Percentiles rank a stretch among this genome's conserved stretches.
These are phyloP conservation scores for Amphibolis antarctica DNA, from an alignment of 106 monocot genomes.

Conservation along the genomic window DNA sequence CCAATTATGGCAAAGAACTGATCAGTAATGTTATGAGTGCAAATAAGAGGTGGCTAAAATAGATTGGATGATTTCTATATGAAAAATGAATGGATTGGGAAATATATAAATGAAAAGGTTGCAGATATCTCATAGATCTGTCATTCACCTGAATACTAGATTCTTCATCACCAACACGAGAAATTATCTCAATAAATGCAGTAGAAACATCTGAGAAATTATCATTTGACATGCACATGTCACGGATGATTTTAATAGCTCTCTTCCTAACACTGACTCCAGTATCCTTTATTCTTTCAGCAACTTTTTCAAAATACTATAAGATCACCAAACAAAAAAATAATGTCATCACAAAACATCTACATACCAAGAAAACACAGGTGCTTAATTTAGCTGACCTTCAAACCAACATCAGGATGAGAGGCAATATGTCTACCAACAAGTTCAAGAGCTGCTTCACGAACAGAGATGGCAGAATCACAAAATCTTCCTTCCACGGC, in stretches of 20 bases:
- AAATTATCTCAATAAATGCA: constrained; percentile 93
- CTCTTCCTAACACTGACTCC: constrained; percentile 98
- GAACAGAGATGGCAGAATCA: constrained; percentile 94
- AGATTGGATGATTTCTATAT: background rate
- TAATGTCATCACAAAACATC: background rate
- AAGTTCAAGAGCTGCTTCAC: constrained; percentile 98
- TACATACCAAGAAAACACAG: background rate
- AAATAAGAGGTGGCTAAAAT: no score
- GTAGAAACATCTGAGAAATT: constrained; percentile 51
- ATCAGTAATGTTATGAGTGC: no score
- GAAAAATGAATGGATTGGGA: background rate
- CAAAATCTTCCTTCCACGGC: constrained; percentile 99
- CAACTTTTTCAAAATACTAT: constrained; percentile 95
- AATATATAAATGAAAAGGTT: background rate
- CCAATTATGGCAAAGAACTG: no score
- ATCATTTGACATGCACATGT: constrained; percentile 72
- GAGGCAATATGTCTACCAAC: constrained; percentile 98
- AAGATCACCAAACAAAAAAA: constrained; percentile 10
- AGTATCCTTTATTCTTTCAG: constrained; percentile 96
- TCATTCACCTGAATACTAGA: constrained; percentile 70
- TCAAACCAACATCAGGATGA: constrained; percentile 96
- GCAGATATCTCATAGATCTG: background rate
- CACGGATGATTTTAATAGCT: constrained; percentile 89
- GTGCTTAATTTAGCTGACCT: constrained; percentile 37
- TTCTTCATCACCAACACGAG: constrained; percentile 97